Evolutionary conservation across 495 filamentous ascomycete genomes (phyloP), one percentile per base, ranked within the genome.

Genomic region (Lentithecium fluviatile): DNA sequence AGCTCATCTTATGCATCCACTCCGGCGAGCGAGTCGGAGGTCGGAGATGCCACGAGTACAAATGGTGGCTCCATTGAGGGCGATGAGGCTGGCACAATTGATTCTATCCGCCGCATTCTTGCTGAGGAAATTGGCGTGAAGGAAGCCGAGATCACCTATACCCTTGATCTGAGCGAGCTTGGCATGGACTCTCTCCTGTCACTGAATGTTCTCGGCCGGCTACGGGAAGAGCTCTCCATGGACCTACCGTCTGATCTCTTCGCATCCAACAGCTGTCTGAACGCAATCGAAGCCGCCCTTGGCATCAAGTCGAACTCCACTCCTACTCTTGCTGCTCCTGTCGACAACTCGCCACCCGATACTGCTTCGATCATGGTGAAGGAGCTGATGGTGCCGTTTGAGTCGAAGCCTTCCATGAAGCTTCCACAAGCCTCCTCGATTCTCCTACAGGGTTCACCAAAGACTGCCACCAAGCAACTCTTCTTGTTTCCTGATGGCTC

Each of bases 401-500:
- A 43, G 4, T 15, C 40, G 3, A 32, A 49, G 36, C 6, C 54
- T 4, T 20, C 56, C 51, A 67, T 65, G 51, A 54, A 51, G 19
- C 51, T 64, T 62, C 74, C 71, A 73, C 77, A 43, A 66, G 77
- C 52, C 75, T 83, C 40, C 67, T 86, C 55, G 62, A 82, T 72
- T 2, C 81, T 82, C 36, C 74, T 82, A 2, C 77, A 80, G 45
- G 75, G 78, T 7, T 71, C 68, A 43, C 73, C 80, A 13, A 80
- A 79, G 60, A 80, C 72, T n/a, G 76, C 82, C 15, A 79, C 70
- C 21, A 82, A 80, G 69, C 81, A 77, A 26, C 75, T 94, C 10
- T 85, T 88, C 73, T 80, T 93, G 56, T 77, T 93, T 46, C 88
- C 90, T 19, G 89, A 92, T 65, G 89, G 89, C 23, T 82, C 82